A percentile compares a stretch with the other conserved stretches of the same genome.
Conservation (phyloP, 805 yeast genomes). For the Metschnikowia cubensis region DNA sequence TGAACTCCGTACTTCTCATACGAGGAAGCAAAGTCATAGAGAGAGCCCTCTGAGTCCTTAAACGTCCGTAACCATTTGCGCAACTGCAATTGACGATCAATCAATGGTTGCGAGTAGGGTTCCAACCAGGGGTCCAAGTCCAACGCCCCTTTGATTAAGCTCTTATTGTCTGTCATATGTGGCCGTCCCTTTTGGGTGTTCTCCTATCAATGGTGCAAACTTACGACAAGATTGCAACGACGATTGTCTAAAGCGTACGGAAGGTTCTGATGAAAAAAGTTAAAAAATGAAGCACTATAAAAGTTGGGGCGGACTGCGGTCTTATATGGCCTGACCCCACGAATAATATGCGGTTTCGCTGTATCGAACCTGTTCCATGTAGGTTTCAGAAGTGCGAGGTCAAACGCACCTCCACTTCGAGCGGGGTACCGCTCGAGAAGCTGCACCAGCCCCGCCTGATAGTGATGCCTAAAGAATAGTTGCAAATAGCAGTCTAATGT, state of each 20-base stretch:
- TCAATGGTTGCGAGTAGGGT: slow-evolving; percentile 67
- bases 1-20: slow-evolving; percentile 77
- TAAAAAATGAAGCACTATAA: not conserved
- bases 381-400: slow-evolving; percentile 3
- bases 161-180: slow-evolving; percentile 4
- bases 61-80: slow-evolving; percentile 59
- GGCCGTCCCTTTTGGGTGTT: not conserved
- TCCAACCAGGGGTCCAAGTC: slow-evolving; percentile 82
- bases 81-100: slow-evolving; percentile 63
- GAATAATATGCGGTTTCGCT: slow-evolving; percentile 1
- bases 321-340: slow-evolving; percentile 4
- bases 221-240: not conserved
- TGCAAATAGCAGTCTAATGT: not conserved
- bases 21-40: slow-evolving; percentile 69
- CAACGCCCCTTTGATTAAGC: slow-evolving; percentile 51
- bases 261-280: not conserved
- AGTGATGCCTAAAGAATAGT: not conserved
- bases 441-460: not conserved
- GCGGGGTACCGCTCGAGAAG: not conserved
- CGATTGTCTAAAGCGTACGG: not conserved
- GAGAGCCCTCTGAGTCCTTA: slow-evolving; percentile 50
- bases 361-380: slow-evolving; percentile 2
- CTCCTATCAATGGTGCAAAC: not conserved
- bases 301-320: slow-evolving; percentile 4
- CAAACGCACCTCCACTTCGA: not conserved